phyloP scores from a whole-genome alignment of 73 alveolate genomes.

The Durusdinium trenchii region DNA sequence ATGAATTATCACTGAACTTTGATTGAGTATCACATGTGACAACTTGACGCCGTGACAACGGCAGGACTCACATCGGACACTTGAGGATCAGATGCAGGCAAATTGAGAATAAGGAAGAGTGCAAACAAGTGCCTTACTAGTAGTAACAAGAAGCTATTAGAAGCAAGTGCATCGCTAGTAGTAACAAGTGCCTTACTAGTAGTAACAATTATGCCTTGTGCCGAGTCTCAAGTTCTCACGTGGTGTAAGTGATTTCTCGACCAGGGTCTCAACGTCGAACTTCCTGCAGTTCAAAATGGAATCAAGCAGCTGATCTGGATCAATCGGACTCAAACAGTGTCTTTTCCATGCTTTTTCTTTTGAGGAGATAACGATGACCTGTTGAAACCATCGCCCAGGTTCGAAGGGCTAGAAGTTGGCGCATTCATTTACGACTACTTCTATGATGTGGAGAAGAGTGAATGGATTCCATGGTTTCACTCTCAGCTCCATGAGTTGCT shows the following conservation, averaged over 20 bases:
- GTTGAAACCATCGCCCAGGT: constrained; percentile 18
- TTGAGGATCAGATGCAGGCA: constrained; percentile 45
- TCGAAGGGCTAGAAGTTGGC: constrained; percentile 96
- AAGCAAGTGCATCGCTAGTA: neutral
- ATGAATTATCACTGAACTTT: too few relatives aligned
- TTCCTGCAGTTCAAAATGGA: constrained; percentile 68
- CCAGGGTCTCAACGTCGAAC: constrained; percentile 80
- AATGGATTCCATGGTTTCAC: constrained; percentile 97
- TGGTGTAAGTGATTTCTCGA: too few relatives aligned
- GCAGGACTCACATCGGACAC: constrained; percentile 40
- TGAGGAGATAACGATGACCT: neutral
- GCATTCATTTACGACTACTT: constrained; percentile 98
- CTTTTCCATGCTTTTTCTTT: neutral
- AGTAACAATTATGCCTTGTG: too few relatives aligned
- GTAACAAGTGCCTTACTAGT: too few relatives aligned
- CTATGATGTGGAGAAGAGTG: constrained; percentile 97
- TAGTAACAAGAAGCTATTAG: neutral
- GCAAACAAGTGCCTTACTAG: neutral
- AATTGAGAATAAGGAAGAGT: too few relatives aligned
- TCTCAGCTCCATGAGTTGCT: neutral
- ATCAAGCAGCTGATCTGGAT: neutral
- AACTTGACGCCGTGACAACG: neutral
- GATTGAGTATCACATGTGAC: neutral
- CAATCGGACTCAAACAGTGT: neutral
- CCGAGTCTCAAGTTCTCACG: too few relatives aligned